Evolutionary conservation across 2,329 filamentous ascomycete genomes (phyloP), one percentile per base, ranked within the genome.

Genomic region (Botrytis porri): DNA sequence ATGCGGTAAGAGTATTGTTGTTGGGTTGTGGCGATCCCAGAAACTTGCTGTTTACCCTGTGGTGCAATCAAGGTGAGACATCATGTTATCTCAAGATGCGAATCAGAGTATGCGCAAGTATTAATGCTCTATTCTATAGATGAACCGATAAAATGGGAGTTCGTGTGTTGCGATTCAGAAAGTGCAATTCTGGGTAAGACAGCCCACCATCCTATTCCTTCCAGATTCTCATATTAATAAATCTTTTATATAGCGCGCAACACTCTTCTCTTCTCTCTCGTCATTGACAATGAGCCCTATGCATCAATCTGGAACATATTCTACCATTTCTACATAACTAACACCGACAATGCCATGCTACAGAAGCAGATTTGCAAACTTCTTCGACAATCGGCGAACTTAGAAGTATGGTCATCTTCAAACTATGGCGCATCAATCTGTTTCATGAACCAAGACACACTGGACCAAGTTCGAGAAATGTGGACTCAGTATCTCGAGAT

Each of bases 21-120:
- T n/a, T 75, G 29, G 74, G 73, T 7, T 75, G 74, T 59, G 74
- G 74, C 25, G 74, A 75, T 61, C 64, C 71, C 29, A 69, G 74
- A 51, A 75, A 75, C 48, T 59, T 75, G 1, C 32, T 74, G 1
- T 75, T 75, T 29, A 74, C 74, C 9, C n/a, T 70, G 29, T 70
- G 69, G 43, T 70, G 59, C 29, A 70, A 63, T 29, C 9, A 54
- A 39, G 59, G 69, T 70, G 32, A 54, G 69, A 14, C 7, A 14
- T 6, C 10, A 69, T 32, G 25, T 32, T 10, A 32, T 32, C 16
- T 59, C n/a, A 32, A 32, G 16, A 32, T 29, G 3, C 1, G 4
- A 32, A n/a, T 25, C 9, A 18, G 20, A 35, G 1, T 2, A 35
- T 0, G 10, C 12, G 0, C 9, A 45, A 16, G 7, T 64, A 9